phyloP scores from a whole-genome alignment of 1,284 basidiomycete genomes.

The Pulchroboletus neoregius region DNA sequence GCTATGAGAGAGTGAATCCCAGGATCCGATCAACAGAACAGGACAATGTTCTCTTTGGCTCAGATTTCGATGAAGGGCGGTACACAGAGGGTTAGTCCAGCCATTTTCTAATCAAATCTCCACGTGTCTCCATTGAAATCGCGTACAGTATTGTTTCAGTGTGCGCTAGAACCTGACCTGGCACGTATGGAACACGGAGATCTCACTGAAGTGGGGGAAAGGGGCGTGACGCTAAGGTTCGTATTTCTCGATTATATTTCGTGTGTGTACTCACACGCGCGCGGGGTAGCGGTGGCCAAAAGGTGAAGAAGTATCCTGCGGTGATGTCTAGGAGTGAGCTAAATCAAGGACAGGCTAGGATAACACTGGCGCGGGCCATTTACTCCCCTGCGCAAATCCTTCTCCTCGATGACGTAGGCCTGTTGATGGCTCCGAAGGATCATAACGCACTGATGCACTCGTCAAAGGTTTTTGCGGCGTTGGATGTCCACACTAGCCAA shows the following conservation, averaged over 20 bases:
- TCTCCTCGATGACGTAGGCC: background rate
- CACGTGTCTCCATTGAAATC: background rate
- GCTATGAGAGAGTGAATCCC: background rate
- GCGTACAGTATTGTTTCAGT: background rate
- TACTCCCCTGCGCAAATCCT: background rate
- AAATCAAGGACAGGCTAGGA: background rate
- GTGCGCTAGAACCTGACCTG: background rate
- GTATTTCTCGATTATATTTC: background rate
- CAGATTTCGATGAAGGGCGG: background rate
- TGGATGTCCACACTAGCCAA: background rate
- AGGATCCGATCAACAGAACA: background rate
- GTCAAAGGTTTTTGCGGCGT: background rate
- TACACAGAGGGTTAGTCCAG: background rate
- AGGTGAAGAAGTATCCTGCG: background rate
- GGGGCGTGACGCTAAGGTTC: background rate
- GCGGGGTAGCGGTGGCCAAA: background rate
- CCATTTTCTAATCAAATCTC: background rate
- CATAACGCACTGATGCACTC: background rate
- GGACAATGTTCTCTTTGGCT: background rate
- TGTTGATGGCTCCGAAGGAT: background rate
- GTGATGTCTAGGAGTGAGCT: background rate
- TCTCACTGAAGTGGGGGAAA: background rate
- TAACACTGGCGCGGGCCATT: background rate
- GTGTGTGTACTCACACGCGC: background rate
- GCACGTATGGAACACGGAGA: background rate